phyloP scores from a whole-genome alignment of 257 asterid species.

The Capsicum chinense region DNA sequence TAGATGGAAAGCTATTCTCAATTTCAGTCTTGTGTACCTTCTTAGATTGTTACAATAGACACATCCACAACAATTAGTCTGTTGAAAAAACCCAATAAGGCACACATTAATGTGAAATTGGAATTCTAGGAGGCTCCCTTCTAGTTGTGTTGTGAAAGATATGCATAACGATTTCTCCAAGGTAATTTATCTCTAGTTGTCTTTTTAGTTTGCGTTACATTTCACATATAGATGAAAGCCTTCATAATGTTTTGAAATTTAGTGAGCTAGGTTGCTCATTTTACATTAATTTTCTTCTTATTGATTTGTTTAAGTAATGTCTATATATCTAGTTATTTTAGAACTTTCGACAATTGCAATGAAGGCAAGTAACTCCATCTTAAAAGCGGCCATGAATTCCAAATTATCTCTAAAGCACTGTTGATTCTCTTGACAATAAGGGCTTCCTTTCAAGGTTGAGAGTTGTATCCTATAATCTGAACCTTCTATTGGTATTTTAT shows the following conservation, averaged over 20 bases:
- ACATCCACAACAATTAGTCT: too few relatives aligned
- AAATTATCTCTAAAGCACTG: too few relatives aligned
- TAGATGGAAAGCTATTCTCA: too few relatives aligned
- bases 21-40: too few relatives aligned
- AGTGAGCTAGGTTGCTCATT: background rate
- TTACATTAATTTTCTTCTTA: background rate
- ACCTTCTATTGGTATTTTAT: slow-evolving; percentile 13
- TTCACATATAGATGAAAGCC: background rate
- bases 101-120: slow-evolving; percentile 32
- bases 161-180: slow-evolving; percentile 70
- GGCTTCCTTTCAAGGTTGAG: background rate
- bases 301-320: background rate
- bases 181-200: slow-evolving; percentile 40
- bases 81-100: slow-evolving; percentile 53
- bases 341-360: background rate
- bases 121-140: slow-evolving; percentile 77
- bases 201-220: background rate
- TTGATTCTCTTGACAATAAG: too few relatives aligned
- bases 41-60: too few relatives aligned
- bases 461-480: background rate
- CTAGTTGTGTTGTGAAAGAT: slow-evolving; percentile 77
- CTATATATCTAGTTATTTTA: background rate
- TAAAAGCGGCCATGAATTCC: too few relatives aligned
- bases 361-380: too few relatives aligned
- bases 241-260: background rate